These are phyloP conservation scores for Xylaria sp. DNA, from an alignment of 495 filamentous ascomycete species.

Conservation along the genomic window DNA sequence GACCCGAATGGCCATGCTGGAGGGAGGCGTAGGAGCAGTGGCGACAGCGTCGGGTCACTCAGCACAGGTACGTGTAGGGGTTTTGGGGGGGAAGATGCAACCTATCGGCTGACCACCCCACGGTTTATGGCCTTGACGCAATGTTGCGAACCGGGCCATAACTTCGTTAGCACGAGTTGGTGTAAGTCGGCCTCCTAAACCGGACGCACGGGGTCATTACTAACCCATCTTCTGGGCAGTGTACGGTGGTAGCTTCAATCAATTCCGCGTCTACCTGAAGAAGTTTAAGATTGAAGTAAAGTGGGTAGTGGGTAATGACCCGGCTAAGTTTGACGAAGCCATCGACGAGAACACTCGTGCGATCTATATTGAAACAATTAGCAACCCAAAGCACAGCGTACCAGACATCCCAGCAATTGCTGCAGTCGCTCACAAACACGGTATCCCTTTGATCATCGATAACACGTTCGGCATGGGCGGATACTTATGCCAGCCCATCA, in stretches of 20 bases:
- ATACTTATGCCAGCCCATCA: constrained; percentile 48
- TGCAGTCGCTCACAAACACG: constrained; percentile 48
- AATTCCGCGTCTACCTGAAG: constrained; percentile 51
- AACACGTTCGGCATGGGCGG: constrained; percentile 55
- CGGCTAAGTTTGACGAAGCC: constrained; percentile 43
- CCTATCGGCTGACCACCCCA: constrained; percentile 28
- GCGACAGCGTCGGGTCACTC: constrained; percentile 51
- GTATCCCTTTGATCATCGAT: constrained; percentile 50
- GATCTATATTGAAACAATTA: constrained; percentile 52
- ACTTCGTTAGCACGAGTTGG: constrained; percentile 52
- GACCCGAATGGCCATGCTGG: constrained; percentile 50
- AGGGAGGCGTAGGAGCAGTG: constrained; percentile 51
- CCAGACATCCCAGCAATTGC: constrained; percentile 50
- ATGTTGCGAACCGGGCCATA: constrained; percentile 49
- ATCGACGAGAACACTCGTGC: constrained; percentile 51
- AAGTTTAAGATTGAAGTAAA: constrained; percentile 51
- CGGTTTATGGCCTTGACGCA: constrained; percentile 53
- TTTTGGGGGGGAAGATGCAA: constrained; percentile 8
- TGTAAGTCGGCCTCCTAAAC: constrained; percentile 34
- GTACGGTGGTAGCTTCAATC: constrained; percentile 52
- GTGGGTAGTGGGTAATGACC: constrained; percentile 49
- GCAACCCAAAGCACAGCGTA: constrained; percentile 52
- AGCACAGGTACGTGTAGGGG: constrained; percentile 37
- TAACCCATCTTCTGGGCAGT: constrained; percentile 27
- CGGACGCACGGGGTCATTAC: neutral